Conservation (phyloP, 2,329 filamentous ascomycete species). For the Rutstroemia sp. region DNA sequence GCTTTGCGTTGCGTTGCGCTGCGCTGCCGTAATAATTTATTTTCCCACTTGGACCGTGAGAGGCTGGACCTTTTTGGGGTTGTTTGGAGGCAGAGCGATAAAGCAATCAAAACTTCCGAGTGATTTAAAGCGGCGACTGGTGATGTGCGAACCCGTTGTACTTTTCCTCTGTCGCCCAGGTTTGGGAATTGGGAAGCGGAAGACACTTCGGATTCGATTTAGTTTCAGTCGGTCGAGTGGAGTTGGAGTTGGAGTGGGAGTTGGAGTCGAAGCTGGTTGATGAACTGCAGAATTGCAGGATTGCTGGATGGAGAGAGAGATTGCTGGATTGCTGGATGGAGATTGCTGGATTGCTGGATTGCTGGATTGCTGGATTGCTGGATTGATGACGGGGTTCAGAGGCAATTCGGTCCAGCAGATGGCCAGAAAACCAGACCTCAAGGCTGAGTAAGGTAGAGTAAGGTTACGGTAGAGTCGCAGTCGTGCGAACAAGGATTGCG, state of each 20-base stretch:
- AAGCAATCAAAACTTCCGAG: slow-evolving; percentile 3
- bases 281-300: too few relatives aligned
- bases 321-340: too few relatives aligned
- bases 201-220: background rate
- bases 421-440: too few relatives aligned
- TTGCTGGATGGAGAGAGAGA: too few relatives aligned
- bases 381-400: too few relatives aligned
- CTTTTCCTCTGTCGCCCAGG: background rate
- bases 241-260: too few relatives aligned
- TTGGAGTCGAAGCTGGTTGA: too few relatives aligned
- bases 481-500: background rate
- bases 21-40: background rate
- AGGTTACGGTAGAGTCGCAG: background rate
- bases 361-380: too few relatives aligned
- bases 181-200: background rate
- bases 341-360: too few relatives aligned
- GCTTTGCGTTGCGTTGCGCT: background rate
- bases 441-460: background rate
- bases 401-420: background rate
- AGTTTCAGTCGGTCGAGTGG: too few relatives aligned
- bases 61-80: background rate
- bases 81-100: background rate
- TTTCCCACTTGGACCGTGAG: background rate
- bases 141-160: background rate
- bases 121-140: slow-evolving; percentile 1